Evolutionary conservation across 2,329 filamentous ascomycete genomes (phyloP).

Genomic region (Dactylonectria macrodidyma): DNA sequence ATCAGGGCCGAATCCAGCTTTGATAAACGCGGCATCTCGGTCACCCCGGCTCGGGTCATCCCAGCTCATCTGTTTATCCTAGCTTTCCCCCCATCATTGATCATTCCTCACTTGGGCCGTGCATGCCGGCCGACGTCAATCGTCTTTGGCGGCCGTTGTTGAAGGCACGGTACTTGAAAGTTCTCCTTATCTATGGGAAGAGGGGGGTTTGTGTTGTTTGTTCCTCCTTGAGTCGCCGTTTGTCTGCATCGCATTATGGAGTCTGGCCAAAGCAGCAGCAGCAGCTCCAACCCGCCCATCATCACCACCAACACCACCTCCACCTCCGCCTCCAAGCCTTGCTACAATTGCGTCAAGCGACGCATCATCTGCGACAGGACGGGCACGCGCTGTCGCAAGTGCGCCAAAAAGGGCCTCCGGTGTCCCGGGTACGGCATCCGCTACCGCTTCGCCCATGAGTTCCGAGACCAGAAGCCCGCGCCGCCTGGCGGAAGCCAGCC

Average conservation of each 20-base stretch:
- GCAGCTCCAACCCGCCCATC: background rate
- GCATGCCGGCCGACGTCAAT: background rate
- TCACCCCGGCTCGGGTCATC: background rate
- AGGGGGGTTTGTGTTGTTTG: background rate
- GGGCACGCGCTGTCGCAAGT: conserved; percentile 28
- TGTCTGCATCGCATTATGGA: background rate
- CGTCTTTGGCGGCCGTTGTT: background rate
- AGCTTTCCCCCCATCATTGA: background rate
- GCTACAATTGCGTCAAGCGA: conserved; percentile 36
- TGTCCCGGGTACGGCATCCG: conserved; percentile 33
- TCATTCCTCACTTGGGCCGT: background rate
- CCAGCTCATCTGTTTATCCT: background rate
- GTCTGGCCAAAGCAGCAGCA: background rate
- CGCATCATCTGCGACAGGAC: conserved; percentile 32
- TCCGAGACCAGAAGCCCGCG: conserved; percentile 21
- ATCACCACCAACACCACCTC: background rate
- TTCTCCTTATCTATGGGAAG: background rate
- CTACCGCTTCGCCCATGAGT: conserved; percentile 30
- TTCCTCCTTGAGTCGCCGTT: background rate
- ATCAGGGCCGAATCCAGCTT: background rate
- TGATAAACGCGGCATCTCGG: conserved; percentile 1
- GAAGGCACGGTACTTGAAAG: background rate
- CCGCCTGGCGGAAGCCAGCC: background rate
- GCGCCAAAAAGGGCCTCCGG: conserved; percentile 27
- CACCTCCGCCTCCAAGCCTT: conserved; percentile 19